phyloP scores from a whole-genome alignment of 1,284 basidiomycete species.

The Tremellales sp. region DNA sequence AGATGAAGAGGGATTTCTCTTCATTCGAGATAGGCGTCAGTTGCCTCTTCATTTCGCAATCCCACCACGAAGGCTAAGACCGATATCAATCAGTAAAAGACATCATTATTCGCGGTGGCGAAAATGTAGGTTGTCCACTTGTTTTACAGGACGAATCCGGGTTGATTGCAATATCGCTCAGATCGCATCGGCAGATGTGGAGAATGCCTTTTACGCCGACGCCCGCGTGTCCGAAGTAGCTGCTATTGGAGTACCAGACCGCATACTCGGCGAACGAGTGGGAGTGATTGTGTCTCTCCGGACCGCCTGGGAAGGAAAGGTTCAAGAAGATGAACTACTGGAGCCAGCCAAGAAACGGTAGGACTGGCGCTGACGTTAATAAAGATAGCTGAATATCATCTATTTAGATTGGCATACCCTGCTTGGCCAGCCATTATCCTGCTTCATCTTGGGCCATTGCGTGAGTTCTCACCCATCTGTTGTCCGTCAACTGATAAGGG shows the following conservation, averaged over 20 bases:
- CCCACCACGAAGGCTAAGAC: background rate
- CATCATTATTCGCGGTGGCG: slow-evolving; percentile 44
- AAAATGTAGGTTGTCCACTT: slow-evolving; percentile 29
- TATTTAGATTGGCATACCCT: slow-evolving; percentile 16
- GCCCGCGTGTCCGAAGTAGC: slow-evolving; percentile 32
- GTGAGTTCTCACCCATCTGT: slow-evolving; percentile 15
- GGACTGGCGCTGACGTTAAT: background rate
- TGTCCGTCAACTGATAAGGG: background rate
- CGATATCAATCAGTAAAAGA: slow-evolving; percentile 31
- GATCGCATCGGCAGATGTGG: slow-evolving; percentile 38
- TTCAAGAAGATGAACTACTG: slow-evolving; percentile 18
- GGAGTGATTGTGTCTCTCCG: slow-evolving; percentile 32
- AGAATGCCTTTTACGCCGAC: slow-evolving; percentile 39
- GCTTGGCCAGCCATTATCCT: slow-evolving; percentile 27
- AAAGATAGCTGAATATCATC: background rate
- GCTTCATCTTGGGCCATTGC: slow-evolving; percentile 20
- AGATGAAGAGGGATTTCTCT: slow-evolving; percentile 38
- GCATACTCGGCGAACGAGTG: slow-evolving; percentile 37
- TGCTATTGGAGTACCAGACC: slow-evolving; percentile 35
- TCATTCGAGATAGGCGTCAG: slow-evolving; percentile 39
- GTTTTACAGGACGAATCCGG: background rate
- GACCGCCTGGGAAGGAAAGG: slow-evolving; percentile 5
- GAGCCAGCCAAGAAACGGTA: slow-evolving; percentile 12
- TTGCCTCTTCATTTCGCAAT: background rate
- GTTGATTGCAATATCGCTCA: slow-evolving; percentile 4